phyloP scores from a whole-genome alignment of 164 flowering plant genomes.

The Sedum album region DNA sequence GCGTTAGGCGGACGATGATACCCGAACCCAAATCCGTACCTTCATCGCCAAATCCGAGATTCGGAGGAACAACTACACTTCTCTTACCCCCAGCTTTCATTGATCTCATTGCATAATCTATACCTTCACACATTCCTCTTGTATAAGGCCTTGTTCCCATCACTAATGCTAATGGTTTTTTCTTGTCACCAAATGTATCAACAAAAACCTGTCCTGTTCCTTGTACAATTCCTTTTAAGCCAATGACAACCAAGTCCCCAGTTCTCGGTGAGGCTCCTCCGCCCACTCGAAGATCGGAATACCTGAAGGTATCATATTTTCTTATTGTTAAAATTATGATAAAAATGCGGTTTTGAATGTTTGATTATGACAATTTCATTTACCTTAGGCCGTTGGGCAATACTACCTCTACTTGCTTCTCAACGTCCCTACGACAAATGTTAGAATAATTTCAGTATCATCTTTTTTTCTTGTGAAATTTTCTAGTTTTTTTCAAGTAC shows the following conservation, averaged over 20 bases:
- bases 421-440: constrained; percentile 45
- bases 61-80: constrained; percentile 61
- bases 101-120: constrained; percentile 56
- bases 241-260: constrained; percentile 76
- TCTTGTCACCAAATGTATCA: constrained; percentile 52
- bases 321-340: background rate
- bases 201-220: constrained; percentile 57
- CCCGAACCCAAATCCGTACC: constrained; percentile 79
- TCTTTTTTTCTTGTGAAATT: background rate
- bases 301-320: constrained; percentile 26
- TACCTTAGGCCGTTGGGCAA: constrained; percentile 83
- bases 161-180: constrained; percentile 65
- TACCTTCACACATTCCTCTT: constrained; percentile 87
- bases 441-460: background rate
- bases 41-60: constrained; percentile 64
- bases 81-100: constrained; percentile 88
- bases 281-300: constrained; percentile 59
- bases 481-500: background rate
- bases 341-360: background rate
- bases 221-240: constrained; percentile 47
- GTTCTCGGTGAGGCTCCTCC: constrained; percentile 65
- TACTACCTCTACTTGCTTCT: constrained; percentile 58
- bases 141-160: constrained; percentile 89
- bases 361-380: background rate
- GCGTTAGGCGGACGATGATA: constrained; percentile 58